Base-by-base conservation (phyloP, 345 rosid genomes). In the Salix suchowensis region DNA sequence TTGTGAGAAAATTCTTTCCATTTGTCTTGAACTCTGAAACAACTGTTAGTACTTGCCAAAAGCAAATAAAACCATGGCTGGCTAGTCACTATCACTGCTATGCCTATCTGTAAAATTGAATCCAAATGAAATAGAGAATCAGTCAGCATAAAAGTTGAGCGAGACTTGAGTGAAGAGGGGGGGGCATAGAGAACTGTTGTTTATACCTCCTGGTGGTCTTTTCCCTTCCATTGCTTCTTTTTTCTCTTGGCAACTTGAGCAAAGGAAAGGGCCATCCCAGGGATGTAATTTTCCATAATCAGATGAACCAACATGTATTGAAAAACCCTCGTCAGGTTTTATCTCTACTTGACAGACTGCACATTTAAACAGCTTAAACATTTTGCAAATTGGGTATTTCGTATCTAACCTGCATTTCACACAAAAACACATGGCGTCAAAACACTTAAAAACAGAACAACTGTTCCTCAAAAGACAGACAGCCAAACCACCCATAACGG, bases 221-320 rank as follows among this genome's bases (percentile, higher is more conserved):
- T 85, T 96, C 70, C 99, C 97, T 91, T 96, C 99, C 98, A 96
- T 96, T 78, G 95, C 95, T 75, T 94, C 98, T 87, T 86, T 96
- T 85, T 94, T 96, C 77, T 94, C 91, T 83, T 96, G 99, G 89
- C 99, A 96, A 87, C 93, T 96, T 62, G 71, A 68, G 79, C 99
- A 96, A 84, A 96, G 98, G 86, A 94, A 96, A 74, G 99, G 99
- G 76, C 99, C 99, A 89, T 96, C 99, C 94, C 98, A 94, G 6
- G 99, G 96, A 71, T 97, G 97, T 76, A 88, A 77, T 81, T 87
- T 94, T 73, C 90, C 82, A 12, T 84, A 75, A 80, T 86, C 81
- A 76, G 95, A 76, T 32, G 93, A 70, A 13, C 88, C 97, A 50
- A 90, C 90, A 65, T 96, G 99, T 84, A 96, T 88, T 66, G 99